phyloP scores from a whole-genome alignment of 2,329 filamentous ascomycete species.

The Diaporthe caulivora region DNA sequence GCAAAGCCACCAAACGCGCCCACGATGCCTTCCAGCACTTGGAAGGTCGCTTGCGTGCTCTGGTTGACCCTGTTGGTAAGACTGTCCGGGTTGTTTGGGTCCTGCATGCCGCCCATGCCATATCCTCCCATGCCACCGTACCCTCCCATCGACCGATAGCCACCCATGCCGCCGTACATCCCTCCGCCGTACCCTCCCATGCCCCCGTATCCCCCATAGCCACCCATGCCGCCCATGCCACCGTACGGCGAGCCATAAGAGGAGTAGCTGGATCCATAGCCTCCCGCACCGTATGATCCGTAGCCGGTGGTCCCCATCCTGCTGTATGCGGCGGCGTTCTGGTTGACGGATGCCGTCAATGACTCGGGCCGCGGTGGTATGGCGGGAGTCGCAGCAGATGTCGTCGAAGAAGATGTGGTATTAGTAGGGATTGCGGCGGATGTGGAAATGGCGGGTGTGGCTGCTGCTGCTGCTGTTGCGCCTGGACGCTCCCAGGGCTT shows the following conservation, averaged over 20 bases:
- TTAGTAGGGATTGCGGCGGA: constrained; percentile 52
- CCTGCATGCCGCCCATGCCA: constrained; percentile 58
- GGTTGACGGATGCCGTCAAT: constrained; percentile 84
- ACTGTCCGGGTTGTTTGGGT: constrained; percentile 91
- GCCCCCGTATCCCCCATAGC: constrained; percentile 54
- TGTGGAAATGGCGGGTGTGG: constrained; percentile 52
- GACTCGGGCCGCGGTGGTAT: constrained; percentile 85
- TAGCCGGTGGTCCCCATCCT: constrained; percentile 52
- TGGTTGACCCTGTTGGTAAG: constrained; percentile 96
- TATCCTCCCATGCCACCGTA: constrained; percentile 59
- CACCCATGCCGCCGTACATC: constrained; percentile 59
- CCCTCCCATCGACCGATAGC: constrained; percentile 48
- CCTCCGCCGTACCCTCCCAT: constrained; percentile 56
- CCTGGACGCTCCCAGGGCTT: constrained; percentile 96
- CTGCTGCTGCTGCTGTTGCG: constrained; percentile 63
- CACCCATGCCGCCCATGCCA: constrained; percentile 53
- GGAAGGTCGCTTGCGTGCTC: constrained; percentile 95
- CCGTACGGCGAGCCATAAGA: constrained; percentile 59
- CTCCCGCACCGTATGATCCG: constrained; percentile 55
- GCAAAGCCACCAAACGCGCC: constrained; percentile 97
- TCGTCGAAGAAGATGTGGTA: constrained; percentile 49
- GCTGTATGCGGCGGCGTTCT: constrained; percentile 88
- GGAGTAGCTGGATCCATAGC: constrained; percentile 50
- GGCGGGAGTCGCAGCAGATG: constrained; percentile 69
- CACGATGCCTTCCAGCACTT: constrained; percentile 97